phyloP scores from a whole-genome alignment of 1,284 basidiomycete species.

The Neonothopanus nambi region DNA sequence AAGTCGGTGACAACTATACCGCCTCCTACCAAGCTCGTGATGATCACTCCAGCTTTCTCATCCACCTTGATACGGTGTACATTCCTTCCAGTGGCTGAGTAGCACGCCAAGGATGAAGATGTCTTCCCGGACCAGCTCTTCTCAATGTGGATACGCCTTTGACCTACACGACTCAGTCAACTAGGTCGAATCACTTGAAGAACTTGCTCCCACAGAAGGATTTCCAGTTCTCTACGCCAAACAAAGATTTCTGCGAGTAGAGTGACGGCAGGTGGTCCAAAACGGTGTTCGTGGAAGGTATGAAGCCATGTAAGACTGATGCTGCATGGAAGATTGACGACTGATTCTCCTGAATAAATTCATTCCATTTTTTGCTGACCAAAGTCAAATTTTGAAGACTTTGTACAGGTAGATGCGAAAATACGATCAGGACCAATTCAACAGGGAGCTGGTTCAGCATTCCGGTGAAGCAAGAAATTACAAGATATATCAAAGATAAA shows the following conservation, averaged over 20 bases:
- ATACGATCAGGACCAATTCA: constrained; percentile 47
- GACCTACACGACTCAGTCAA: constrained; percentile 36
- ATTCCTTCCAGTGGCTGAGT: constrained; percentile 32
- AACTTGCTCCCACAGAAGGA: constrained; percentile 47
- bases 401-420: constrained; percentile 48
- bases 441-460: constrained; percentile 46
- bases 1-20: constrained; percentile 53
- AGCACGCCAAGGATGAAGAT: constrained; percentile 35
- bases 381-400: constrained; percentile 35
- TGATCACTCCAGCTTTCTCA: constrained; percentile 52
- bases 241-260: constrained; percentile 32
- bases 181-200: constrained; percentile 1
- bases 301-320: constrained; percentile 49
- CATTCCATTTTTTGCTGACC: constrained; percentile 44
- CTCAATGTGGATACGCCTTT: constrained; percentile 43
- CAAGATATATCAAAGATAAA: too few relatives aligned
- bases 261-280: constrained; percentile 32
- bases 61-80: constrained; percentile 78
- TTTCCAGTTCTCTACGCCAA: constrained; percentile 48
- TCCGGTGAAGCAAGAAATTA: constrained; percentile 9
- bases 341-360: constrained; percentile 47
- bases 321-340: constrained; percentile 51
- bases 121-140: constrained; percentile 57
- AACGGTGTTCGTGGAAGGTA: constrained; percentile 28
- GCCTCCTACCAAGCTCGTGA: constrained; percentile 54